Base-by-base conservation (phyloP, 495 filamentous ascomycete species). In the Penicillium bialowiezense region DNA sequence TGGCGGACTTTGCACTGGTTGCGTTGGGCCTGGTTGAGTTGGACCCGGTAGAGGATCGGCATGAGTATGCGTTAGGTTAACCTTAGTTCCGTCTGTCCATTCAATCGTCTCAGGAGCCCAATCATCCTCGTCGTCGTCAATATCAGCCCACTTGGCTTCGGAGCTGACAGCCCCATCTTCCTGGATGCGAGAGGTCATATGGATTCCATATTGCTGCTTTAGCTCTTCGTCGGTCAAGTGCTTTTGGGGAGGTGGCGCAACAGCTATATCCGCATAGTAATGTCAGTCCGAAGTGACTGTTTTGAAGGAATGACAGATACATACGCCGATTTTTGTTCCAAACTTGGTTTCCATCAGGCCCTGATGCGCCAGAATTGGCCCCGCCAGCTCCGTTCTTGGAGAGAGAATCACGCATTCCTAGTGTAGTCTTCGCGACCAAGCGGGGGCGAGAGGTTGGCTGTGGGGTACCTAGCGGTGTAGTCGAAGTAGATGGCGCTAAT, bases 241-340 rank as follows among this genome's bases (percentile, higher is more conserved):
- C 69, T 96, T 97, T 15, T 87, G 83, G 33, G 91, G 82, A 7
- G 88, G 83, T 20, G 88, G 85, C 44, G 88, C 83, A 14, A 83
- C 82, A 53, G 89, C 88, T 91, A 66, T 34, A 54, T 26, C 23
- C 23, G 29, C 26, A 64, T 46, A 58, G 56, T 29, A 55, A 26
- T 41, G 54, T 70, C 55, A 70, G 67, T 52, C 48, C 52, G 23
- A 38, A 21, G 45, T 21, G 37, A 23, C 21, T 34, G 41, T 5
- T 33, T 10, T n/a, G n/a, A n/a, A n/a, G n/a, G 28, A 49, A 13
- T 43, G 18, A 42, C 40, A 34, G 19, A 35, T 36, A 77, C 81
- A 65, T 85, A 97, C 92, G 90, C 77, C 88, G 80, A 63, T 99
- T 99, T 69, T 91, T 96, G 65, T 97, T 99, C 93, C 93, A 99